phyloP scores from a whole-genome alignment of 1,139 yeast species.

The Debaryomyces nepalensis region DNA sequence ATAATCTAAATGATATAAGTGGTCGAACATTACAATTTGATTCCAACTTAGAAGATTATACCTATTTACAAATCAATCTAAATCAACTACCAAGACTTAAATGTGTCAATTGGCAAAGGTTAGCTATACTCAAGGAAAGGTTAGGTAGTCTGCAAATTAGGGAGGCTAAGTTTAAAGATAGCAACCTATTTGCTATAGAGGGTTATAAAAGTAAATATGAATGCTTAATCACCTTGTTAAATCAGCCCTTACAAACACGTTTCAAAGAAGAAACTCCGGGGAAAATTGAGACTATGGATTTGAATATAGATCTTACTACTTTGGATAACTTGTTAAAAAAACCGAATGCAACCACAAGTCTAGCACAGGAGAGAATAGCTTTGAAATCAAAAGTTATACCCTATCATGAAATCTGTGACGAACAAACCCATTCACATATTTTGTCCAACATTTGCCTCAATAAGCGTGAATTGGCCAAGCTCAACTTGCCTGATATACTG shows the following conservation, averaged over 20 bases:
- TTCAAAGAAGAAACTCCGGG: constrained; percentile 17
- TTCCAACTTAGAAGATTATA: constrained; percentile 1
- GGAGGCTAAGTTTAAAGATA: constrained; percentile 12
- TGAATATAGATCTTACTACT: constrained; percentile 15
- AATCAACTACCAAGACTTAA: constrained; percentile 15
- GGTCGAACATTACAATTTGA: constrained; percentile 25
- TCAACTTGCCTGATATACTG: constrained; percentile 22
- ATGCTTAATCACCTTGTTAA: constrained; percentile 21
- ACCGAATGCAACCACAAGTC: constrained; percentile 35
- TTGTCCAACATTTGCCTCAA: constrained; percentile 34
- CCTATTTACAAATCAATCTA: no score
- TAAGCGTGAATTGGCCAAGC: constrained; percentile 26
- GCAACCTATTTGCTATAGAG: constrained; percentile 1
- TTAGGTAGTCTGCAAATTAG: constrained; percentile 16
- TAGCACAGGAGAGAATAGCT: constrained; percentile 49
- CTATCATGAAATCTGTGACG: constrained; percentile 58
- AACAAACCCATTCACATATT: constrained; percentile 46
- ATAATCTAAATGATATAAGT: constrained; percentile 30
- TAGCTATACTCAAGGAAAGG: constrained; percentile 23
- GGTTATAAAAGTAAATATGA: constrained; percentile 13
- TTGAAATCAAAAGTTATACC: constrained; percentile 42
- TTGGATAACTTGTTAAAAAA: constrained; percentile 23
- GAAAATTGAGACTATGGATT: constrained; percentile 16
- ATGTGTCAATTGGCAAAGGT: constrained; percentile 25
- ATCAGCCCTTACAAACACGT: constrained; percentile 23